phyloP scores from a whole-genome alignment of 225 moss, liverwort and hornwort genomes.

The Lunularia cruciata region DNA sequence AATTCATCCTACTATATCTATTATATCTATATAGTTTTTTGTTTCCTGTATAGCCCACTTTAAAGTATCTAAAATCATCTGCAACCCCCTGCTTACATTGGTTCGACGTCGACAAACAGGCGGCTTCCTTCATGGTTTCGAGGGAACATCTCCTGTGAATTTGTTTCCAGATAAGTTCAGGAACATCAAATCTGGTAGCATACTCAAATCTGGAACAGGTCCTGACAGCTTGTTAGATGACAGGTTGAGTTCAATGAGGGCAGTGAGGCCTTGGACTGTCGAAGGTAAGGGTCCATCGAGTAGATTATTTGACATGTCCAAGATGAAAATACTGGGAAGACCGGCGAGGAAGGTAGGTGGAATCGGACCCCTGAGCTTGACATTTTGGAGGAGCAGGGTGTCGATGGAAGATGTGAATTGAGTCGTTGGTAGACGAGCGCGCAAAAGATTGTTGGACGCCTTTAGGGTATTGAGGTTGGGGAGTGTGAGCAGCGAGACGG shows the following conservation, averaged over 20 bases:
- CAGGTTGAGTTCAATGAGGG: constrained; percentile 19
- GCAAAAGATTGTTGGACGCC: constrained; percentile 26
- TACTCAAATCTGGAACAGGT: constrained; percentile 14
- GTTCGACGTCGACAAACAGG: too few species aligned
- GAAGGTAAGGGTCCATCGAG: constrained; percentile 19
- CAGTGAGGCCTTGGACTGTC: constrained; percentile 4
- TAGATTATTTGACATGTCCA: constrained; percentile 28
- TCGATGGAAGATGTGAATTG: constrained; percentile 4
- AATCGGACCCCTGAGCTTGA: constrained; percentile 20
- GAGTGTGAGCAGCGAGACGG: constrained; percentile 6
- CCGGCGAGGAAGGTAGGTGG: constrained; percentile 17
- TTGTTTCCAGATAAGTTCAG: constrained; percentile 27
- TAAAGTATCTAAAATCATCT: too few species aligned
- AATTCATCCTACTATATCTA: too few species aligned
- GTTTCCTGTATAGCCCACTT: too few species aligned
- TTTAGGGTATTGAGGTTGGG: constrained; percentile 6
- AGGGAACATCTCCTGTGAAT: constrained; percentile 28
- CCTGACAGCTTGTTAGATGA: constrained; percentile 30
- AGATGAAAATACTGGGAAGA: background rate
- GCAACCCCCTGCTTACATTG: too few species aligned
- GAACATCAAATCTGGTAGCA: constrained; percentile 10
- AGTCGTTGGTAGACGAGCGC: constrained; percentile 16
- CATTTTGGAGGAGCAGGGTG: constrained; percentile 17
- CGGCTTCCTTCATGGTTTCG: background rate
- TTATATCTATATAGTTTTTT: too few species aligned